Percentiles rank a stretch among this genome's conserved stretches.
phyloP scores from a whole-genome alignment of 805 yeast species.

The Millerago galiae region DNA sequence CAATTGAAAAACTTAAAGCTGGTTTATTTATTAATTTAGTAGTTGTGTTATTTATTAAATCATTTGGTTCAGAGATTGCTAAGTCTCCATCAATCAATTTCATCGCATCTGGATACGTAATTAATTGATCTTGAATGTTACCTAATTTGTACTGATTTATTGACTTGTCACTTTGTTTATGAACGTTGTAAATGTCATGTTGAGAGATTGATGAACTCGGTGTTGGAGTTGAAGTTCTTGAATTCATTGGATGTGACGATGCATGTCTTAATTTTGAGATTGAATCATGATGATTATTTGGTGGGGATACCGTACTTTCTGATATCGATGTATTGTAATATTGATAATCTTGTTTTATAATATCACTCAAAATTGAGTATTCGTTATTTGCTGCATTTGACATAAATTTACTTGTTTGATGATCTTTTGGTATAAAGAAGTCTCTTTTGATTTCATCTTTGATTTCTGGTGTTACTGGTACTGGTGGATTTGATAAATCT shows the following conservation, averaged over 20 bases:
- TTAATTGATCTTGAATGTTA: constrained; percentile 31
- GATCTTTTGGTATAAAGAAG: neutral
- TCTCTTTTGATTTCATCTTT: neutral
- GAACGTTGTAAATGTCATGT: constrained; percentile 20
- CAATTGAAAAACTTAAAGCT: constrained; percentile 24
- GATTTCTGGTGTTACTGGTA: neutral
- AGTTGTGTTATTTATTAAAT: neutral
- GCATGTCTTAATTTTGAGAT: constrained; percentile 5
- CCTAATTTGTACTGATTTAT: constrained; percentile 70
- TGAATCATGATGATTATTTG: constrained; percentile 2
- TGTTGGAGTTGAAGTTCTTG: constrained; percentile 15
- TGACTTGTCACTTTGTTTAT: constrained; percentile 46
- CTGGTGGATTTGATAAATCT: constrained; percentile 2
- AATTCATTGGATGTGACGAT: constrained; percentile 4
- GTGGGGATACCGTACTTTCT: constrained; percentile 12
- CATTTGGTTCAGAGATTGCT: neutral
- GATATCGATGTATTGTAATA: constrained; percentile 3
- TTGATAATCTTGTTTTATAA: constrained; percentile 38
- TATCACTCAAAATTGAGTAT: constrained; percentile 61
- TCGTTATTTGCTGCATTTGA: constrained; percentile 71
- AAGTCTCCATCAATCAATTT: constrained; percentile 19
- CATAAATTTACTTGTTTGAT: constrained; percentile 34
- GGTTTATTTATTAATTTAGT: constrained; percentile 1
- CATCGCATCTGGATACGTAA: constrained; percentile 56
- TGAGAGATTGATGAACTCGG: constrained; percentile 12